phyloP scores from a whole-genome alignment of 2,329 filamentous ascomycete species.

The Fusarium anguioides region DNA sequence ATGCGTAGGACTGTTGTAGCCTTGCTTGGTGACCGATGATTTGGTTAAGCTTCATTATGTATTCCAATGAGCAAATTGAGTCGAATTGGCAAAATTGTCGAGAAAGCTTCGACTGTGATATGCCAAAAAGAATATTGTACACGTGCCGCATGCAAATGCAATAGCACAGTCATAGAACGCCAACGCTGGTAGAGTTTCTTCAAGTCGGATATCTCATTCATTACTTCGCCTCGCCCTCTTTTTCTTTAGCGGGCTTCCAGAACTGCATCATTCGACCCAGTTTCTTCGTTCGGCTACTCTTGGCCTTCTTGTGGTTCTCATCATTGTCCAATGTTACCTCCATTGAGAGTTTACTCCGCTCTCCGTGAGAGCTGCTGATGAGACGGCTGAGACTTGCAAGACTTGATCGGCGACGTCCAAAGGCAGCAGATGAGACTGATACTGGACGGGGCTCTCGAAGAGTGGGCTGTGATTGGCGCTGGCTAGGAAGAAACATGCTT shows the following conservation, averaged over 20 bases:
- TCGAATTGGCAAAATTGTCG: constrained; percentile 1
- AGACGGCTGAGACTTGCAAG: constrained; percentile 81
- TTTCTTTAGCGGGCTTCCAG: constrained; percentile 73
- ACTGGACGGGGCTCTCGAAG: constrained; percentile 68
- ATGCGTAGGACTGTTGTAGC: constrained; percentile 20
- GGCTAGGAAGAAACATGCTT: constrained; percentile 62
- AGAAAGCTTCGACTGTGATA: constrained; percentile 21
- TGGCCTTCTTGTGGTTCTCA: constrained; percentile 64
- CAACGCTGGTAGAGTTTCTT: constrained; percentile 26
- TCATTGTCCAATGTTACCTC: constrained; percentile 70
- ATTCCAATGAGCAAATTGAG: not conserved
- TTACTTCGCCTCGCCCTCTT: constrained; percentile 50
- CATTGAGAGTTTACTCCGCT: constrained; percentile 79
- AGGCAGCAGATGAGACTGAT: constrained; percentile 70
- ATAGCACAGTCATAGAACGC: constrained; percentile 39
- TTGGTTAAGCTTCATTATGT: constrained; percentile 5
- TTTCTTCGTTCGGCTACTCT: constrained; percentile 73
- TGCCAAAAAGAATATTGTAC: constrained; percentile 51
- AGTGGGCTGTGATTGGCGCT: constrained; percentile 61
- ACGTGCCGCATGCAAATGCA: constrained; percentile 53
- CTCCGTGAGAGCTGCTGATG: constrained; percentile 78
- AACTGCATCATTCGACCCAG: constrained; percentile 82
- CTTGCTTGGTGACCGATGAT: constrained; percentile 13
- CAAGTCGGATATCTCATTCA: constrained; percentile 2
- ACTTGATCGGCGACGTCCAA: constrained; percentile 78